phyloP scores from a whole-genome alignment of 176 grass and related monocot genomes.

The Pontederia paniculata region DNA sequence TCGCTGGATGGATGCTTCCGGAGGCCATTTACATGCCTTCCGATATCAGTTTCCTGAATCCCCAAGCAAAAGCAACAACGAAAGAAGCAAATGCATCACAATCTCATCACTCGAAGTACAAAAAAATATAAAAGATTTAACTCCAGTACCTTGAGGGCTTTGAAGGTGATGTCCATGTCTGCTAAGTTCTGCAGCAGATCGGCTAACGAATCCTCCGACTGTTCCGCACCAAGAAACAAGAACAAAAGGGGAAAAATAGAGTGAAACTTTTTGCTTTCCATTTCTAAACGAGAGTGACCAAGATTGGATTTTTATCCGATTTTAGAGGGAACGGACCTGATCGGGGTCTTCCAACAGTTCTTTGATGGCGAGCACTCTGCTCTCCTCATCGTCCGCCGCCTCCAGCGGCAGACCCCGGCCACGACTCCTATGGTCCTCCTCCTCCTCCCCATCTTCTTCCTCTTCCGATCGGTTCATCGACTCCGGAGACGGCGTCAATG shows the following conservation, averaged over 20 bases:
- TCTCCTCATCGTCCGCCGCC: neutral
- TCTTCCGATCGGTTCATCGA: conserved; percentile 5
- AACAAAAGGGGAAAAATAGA: neutral
- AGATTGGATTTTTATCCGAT: neutral
- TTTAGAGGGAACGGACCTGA: conserved; percentile 24
- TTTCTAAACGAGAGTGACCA: neutral
- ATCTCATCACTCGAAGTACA: neutral
- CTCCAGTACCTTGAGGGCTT: conserved; percentile 38
- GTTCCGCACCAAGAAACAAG: neutral
- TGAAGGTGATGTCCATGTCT: conserved; percentile 66
- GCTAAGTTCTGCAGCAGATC: conserved; percentile 45
- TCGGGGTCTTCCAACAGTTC: conserved; percentile 60
- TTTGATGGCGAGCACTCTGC: conserved; percentile 50
- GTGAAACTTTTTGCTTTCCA: neutral
- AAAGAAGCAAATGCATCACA: neutral
- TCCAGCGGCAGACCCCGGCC: neutral
- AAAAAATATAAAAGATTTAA: neutral
- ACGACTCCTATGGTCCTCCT: neutral
- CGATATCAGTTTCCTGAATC: conserved; percentile 63
- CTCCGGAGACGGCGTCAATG: conserved; percentile 17
- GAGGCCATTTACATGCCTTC: conserved; percentile 49
- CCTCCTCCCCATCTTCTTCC: neutral
- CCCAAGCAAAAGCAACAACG: neutral
- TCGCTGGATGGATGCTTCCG: conserved; percentile 52
- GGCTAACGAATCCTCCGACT: conserved; percentile 54